phyloP scores from a whole-genome alignment of 2,329 filamentous ascomycete species.

The Hansfordia pulvinata region DNA sequence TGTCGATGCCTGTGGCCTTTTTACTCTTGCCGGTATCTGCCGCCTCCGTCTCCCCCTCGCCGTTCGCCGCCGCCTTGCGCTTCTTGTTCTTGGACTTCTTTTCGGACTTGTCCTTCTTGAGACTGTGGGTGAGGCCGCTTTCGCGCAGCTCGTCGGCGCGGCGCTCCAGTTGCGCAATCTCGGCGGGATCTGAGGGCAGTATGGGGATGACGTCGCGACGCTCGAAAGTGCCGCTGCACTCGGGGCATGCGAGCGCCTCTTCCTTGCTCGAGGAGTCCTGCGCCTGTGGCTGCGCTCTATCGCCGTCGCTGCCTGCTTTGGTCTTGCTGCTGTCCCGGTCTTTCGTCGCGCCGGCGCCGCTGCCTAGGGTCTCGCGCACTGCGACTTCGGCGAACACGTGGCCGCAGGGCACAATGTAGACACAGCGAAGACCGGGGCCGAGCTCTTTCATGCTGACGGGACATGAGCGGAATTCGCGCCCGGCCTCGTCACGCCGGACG shows the following conservation, averaged over 20 bases:
- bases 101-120: conserved; percentile 64
- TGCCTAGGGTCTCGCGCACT: conserved; percentile 56
- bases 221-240: conserved; percentile 66
- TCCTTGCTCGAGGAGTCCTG: no score
- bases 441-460: conserved; percentile 79
- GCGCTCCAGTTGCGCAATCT: conserved; percentile 52
- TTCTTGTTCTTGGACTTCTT: conserved; percentile 64
- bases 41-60: conserved; percentile 21
- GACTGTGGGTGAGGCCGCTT: conserved; percentile 65
- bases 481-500: conserved; percentile 23
- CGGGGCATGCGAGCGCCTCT: no score
- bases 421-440: conserved; percentile 63
- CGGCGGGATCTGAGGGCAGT: conserved; percentile 55
- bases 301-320: conserved; percentile 24
- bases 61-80: conserved; percentile 25
- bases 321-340: no score
- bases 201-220: conserved; percentile 72
- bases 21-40: conserved; percentile 19
- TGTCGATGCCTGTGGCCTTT: conserved; percentile 20
- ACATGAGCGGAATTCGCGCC: conserved; percentile 56
- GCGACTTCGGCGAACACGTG: conserved; percentile 86
- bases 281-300: no score
- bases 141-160: conserved; percentile 57
- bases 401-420: conserved; percentile 88
- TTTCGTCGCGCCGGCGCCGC: conserved; percentile 5